Evolutionary conservation across 345 rosid species (phyloP), one percentile per base, ranked within the genome.

Genomic region (Microthlaspi erraticum): DNA sequence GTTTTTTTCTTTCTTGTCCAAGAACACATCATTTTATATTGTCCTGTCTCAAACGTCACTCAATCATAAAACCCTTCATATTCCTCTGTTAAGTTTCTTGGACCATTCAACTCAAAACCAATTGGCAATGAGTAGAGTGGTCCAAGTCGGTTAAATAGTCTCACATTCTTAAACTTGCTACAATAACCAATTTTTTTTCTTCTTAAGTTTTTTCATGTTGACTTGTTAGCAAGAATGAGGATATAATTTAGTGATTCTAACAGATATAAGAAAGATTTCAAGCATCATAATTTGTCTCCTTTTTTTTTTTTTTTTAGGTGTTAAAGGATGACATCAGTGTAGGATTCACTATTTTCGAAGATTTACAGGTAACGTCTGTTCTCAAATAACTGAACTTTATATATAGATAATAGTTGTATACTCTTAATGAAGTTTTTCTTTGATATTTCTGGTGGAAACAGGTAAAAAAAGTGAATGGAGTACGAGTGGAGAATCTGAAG

Each of bases 391-490:
- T n/a, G n/a, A n/a, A n/a, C n/a, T n/a, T n/a, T n/a, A n/a, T n/a
- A n/a, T n/a, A n/a, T n/a, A n/a, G n/a, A n/a, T 20, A 31, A 13
- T 55, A 55, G 26, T 55, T 56, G 14, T 26, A 56, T 14, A 34
- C 43, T 56, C 13, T 20, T 17, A 16, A 51, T 9, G 10, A 17
- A 1, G 4, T 17, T 33, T 7, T 33, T 33, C 5, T 9, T 0
- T 58, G 18, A 60, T 60, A 8, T 41, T 2, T 65, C 70, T 43
- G 59, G 18, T 71, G 67, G 20, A 37, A 48, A 69, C 84, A 91
- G 96, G 95, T 91, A 45, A 84, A 81, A 78, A 84, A 79, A 80
- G 90, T 91, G 39, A 83, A 87, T 16, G 90, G 91, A 29, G 75
- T 80, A 18, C 80, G 81, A 76, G 55, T 84, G 29, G 79, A 85